Base-by-base conservation (phyloP, 768 basidiomycete species). In the Boletus subcaerulescens region DNA sequence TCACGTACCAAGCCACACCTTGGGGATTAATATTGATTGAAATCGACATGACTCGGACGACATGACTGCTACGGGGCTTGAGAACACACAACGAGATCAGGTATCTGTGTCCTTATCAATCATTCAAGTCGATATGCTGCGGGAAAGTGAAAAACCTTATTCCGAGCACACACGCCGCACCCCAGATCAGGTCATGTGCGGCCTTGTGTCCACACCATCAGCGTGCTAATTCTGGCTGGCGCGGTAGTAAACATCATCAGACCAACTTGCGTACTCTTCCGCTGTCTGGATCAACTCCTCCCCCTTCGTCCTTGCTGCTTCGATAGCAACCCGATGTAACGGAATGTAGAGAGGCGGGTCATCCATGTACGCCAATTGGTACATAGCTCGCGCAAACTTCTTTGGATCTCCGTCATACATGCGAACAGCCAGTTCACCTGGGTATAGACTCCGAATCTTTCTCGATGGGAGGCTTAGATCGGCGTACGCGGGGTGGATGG, bases 201-300 rank as follows among this genome's bases (percentile, higher is more conserved):
- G 20, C 14, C 39, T 8, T 36, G n/a, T 12, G 24, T 15, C 38
- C 7, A 12, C 35, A 36, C 35, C 15, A 36, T 36, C 17, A 35
- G 15, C 22, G 31, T 33, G 32, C 58, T 60, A 58, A 54, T 58
- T 44, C 22, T 45, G 43, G 43, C 15, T 8, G 32, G 33, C 42
- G 35, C 12, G 41, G 35, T 57, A 58, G 44, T 68, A 66, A 50
- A 69, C 49, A 44, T 69, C 56, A 20, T 67, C 62, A 6, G 67
- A 69, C 67, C 67, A 67, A 51, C 50, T 55, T 35, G 64, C 67
- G 18, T 69, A 69, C 44, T 66, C 49, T 50, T 67, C 56, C 22
- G 56, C 66, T 10, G 67, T 36, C 32, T 41, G 54, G 20, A 67
- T 61, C 14, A 67, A 54, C 31, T 22, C 51, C n/a, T 69, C 48